These are phyloP conservation scores for Gossypium lobatum DNA, from an alignment of 441 rosid species.

Conservation along the genomic window DNA sequence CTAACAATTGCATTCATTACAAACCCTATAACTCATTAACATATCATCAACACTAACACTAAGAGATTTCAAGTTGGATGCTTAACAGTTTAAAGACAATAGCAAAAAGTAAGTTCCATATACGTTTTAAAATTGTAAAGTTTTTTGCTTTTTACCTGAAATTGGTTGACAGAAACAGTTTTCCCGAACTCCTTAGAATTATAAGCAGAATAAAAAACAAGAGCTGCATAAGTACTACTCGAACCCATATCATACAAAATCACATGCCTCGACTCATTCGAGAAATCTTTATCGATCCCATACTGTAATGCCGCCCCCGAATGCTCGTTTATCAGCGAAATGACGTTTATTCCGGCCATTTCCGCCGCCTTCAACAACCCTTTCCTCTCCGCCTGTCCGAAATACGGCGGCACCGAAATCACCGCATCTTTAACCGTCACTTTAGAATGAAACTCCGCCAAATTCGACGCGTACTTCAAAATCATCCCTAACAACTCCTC, in stretches of 20 bases:
- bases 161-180: conserved; percentile 76
- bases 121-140: background rate
- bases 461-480: conserved; percentile 53
- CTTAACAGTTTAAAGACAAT: background rate
- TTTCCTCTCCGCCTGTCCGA: conserved; percentile 90
- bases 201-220: conserved; percentile 82
- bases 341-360: conserved; percentile 83
- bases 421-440: conserved; percentile 63
- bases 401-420: conserved; percentile 81
- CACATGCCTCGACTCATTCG: conserved; percentile 80
- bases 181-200: conserved; percentile 79
- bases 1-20: background rate
- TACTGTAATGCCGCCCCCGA: conserved; percentile 98
- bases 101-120: background rate
- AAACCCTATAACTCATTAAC: background rate
- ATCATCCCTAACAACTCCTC: conserved; percentile 93
- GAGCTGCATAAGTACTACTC: conserved; percentile 75
- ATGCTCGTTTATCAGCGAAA: conserved; percentile 74
- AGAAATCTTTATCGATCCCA: conserved; percentile 91
- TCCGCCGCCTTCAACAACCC: conserved; percentile 84
- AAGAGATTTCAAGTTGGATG: background rate
- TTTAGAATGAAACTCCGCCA: conserved; percentile 83
- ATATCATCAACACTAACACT: background rate
- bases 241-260: conserved; percentile 95
- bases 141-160: conserved; percentile 49